Evolutionary conservation across 768 basidiomycete species (phyloP).

Genomic region (Artomyces pyxidatus): DNA sequence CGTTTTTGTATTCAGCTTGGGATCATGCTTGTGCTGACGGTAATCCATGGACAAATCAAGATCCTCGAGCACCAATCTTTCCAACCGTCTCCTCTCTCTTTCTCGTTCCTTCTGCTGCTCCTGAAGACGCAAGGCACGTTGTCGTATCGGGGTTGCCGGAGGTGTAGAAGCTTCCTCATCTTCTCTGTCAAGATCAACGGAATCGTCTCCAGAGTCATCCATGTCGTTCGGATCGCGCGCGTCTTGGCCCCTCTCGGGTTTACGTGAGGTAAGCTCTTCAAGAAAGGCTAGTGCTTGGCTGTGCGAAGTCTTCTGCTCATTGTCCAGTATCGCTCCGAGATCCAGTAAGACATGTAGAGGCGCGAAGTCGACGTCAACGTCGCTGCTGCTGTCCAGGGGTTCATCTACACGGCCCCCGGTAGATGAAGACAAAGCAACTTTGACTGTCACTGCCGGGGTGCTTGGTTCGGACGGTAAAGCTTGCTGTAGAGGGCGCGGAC

Average conservation of each 20-base stretch:
- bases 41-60: constrained; percentile 47
- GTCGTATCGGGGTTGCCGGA: constrained; percentile 12
- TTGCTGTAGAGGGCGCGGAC: background rate
- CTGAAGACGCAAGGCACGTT: background rate
- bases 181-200: constrained; percentile 20
- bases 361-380: constrained; percentile 34
- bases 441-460: constrained; percentile 13
- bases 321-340: constrained; percentile 36
- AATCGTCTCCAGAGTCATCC: constrained; percentile 8
- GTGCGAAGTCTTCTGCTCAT: constrained; percentile 19
- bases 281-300: constrained; percentile 39
- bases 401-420: background rate
- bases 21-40: constrained; percentile 13
- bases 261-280: constrained; percentile 34
- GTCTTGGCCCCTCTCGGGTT: background rate
- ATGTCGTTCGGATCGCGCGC: background rate
- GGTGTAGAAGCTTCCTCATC: constrained; percentile 30
- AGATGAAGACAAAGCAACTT: constrained; percentile 8
- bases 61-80: constrained; percentile 50
- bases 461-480: background rate
- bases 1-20: background rate
- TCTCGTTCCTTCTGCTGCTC: constrained; percentile 17
- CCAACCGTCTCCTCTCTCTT: constrained; percentile 35
- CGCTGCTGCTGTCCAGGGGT: background rate
- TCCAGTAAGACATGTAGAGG: constrained; percentile 79